These are phyloP conservation scores for Postia placenta DNA, from an alignment of 768 basidiomycete genomes.

Conservation along the genomic window DNA sequence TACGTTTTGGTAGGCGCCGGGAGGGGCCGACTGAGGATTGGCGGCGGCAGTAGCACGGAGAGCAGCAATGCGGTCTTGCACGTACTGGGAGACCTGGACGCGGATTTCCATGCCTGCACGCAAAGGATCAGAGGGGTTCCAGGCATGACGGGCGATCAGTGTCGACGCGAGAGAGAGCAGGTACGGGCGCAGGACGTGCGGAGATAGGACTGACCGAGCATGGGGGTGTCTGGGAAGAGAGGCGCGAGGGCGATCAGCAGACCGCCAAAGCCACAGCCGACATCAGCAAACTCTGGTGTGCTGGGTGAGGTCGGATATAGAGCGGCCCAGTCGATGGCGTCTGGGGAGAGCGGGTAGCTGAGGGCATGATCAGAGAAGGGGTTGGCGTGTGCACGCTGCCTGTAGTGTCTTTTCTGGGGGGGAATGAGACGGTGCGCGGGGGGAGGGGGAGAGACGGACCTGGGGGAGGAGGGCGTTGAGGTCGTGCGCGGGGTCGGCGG, in stretches of 20 bases:
- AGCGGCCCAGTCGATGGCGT: constrained; percentile 69
- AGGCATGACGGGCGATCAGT: background rate
- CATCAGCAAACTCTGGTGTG: constrained; percentile 89
- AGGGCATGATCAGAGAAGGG: constrained; percentile 86
- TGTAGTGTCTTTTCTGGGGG: constrained; percentile 72
- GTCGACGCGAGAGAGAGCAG: no score
- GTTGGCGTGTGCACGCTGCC: constrained; percentile 81
- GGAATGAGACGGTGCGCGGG: background rate
- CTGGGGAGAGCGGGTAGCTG: constrained; percentile 77
- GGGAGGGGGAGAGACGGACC: constrained; percentile 15
- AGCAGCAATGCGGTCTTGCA: constrained; percentile 90
- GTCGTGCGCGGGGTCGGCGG: constrained; percentile 4
- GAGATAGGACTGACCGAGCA: constrained; percentile 73
- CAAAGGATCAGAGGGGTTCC: background rate
- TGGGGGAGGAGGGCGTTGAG: constrained; percentile 25
- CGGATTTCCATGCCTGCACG: constrained; percentile 90
- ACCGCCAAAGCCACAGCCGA: constrained; percentile 98
- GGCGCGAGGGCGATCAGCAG: constrained; percentile 86
- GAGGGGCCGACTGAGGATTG: constrained; percentile 13
- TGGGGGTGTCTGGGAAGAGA: constrained; percentile 83
- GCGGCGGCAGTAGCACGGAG: constrained; percentile 56
- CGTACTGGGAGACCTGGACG: constrained; percentile 93
- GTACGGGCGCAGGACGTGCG: background rate
- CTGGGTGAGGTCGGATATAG: constrained; percentile 76
- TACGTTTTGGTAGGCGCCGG: constrained; percentile 73